A percentile compares a stretch with the other conserved stretches of the same genome.
Evolutionary conservation across 2,329 filamentous ascomycete genomes (phyloP).

Genomic region (Xylaria sp.): DNA sequence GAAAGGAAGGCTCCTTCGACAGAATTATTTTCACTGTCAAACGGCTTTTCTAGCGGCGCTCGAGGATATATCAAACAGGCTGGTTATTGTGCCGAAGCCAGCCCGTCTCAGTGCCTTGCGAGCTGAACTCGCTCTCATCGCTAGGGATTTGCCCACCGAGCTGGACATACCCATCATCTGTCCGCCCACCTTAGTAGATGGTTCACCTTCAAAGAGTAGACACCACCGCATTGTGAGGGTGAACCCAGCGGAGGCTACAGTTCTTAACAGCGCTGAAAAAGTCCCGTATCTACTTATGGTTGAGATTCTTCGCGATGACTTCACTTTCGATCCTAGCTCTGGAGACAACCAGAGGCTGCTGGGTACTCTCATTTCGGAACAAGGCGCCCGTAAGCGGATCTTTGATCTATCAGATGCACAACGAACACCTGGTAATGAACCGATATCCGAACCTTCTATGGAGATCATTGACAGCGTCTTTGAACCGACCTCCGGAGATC

Average conservation of each 20-base stretch:
- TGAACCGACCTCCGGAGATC: constrained; percentile 77
- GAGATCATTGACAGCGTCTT: constrained; percentile 71
- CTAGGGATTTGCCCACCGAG: constrained; percentile 79
- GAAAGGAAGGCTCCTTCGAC: constrained; percentile 72
- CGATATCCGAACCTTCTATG: constrained; percentile 44
- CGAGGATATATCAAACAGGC: constrained; percentile 82
- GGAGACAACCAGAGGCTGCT: constrained; percentile 71
- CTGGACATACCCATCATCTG: constrained; percentile 84
- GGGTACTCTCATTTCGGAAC: constrained; percentile 58
- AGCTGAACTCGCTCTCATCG: constrained; percentile 79
- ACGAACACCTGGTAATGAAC: constrained; percentile 47
- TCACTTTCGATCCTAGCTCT: constrained; percentile 77
- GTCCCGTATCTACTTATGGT: constrained; percentile 86
- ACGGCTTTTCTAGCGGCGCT: constrained; percentile 80
- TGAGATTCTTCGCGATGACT: constrained; percentile 79
- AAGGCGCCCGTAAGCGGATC: constrained; percentile 60
- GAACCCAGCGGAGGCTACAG: constrained; percentile 82
- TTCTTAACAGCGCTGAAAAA: constrained; percentile 83
- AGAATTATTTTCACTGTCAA: constrained; percentile 82
- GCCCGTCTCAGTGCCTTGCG: constrained; percentile 79
- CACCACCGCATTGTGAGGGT: constrained; percentile 83
- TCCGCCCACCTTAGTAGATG: constrained; percentile 72
- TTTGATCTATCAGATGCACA: constrained; percentile 73
- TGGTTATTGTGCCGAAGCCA: constrained; percentile 80
- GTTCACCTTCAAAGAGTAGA: constrained; percentile 72